Evolutionary conservation across 768 basidiomycete genomes (phyloP).

Genomic region (Calvatia gigantea): DNA sequence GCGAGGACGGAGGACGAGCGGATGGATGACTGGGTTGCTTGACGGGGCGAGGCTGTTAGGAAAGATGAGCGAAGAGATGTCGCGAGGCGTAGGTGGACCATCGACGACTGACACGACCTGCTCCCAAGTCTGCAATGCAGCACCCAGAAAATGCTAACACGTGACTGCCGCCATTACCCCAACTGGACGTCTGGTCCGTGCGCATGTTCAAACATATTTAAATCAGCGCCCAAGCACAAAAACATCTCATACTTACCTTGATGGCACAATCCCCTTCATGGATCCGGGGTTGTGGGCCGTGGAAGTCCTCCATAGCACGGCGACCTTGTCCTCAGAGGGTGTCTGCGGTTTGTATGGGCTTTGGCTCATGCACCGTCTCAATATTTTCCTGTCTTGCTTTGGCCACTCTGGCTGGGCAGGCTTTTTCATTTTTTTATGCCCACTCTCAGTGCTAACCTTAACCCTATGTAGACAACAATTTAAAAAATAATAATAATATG

Average conservation of each 20-base stretch:
- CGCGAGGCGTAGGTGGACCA: conserved; percentile 13
- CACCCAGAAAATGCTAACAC: conserved; percentile 1
- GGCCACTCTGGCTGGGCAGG: conserved; percentile 59
- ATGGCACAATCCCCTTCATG: conserved; percentile 17
- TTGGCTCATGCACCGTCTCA: conserved; percentile 71
- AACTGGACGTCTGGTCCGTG: conserved; percentile 11
- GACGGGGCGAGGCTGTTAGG: not conserved
- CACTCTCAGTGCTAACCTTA: conserved; percentile 14
- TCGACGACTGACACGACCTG: conserved; percentile 7
- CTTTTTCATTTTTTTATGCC: conserved; percentile 23
- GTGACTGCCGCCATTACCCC: not conserved
- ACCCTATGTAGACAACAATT: conserved; percentile 3
- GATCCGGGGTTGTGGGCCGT: conserved; percentile 14
- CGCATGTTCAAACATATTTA: not conserved
- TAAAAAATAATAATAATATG: not conserved
- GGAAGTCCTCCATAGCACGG: conserved; percentile 15
- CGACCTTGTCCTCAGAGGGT: conserved; percentile 20
- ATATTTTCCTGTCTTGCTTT: conserved; percentile 71
- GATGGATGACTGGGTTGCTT: not conserved
- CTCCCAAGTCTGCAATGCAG: not conserved
- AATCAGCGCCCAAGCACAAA: not conserved
- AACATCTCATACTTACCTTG: conserved; percentile 17
- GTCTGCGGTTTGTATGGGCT: conserved; percentile 54
- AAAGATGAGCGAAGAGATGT: conserved; percentile 2
- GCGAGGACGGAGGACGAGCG: not conserved